These are phyloP conservation scores for Fraxinus baroniana DNA, from an alignment of 305 asterid species.

Conservation along the genomic window DNA sequence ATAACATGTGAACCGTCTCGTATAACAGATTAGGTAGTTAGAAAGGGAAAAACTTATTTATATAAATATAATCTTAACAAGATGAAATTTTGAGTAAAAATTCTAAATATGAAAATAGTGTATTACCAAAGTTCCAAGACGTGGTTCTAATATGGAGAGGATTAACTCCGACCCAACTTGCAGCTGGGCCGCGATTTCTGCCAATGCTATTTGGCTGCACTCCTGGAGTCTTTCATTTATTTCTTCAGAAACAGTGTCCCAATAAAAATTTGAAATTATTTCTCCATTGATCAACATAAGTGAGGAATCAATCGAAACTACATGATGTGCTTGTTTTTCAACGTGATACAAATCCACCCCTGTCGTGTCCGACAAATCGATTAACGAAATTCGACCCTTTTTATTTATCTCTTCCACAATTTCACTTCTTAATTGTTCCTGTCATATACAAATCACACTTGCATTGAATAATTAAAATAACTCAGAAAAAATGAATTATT, in stretches of 20 bases:
- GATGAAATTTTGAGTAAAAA: neutral
- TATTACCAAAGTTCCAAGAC: conserved; percentile 80
- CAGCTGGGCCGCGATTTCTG: conserved; percentile 89
- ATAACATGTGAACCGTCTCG: neutral
- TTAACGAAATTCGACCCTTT: conserved; percentile 79
- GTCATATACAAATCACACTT: conserved; percentile 21
- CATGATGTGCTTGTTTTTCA: conserved; percentile 71
- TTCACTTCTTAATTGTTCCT: conserved; percentile 92
- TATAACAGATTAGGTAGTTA: neutral
- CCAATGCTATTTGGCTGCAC: conserved; percentile 90
- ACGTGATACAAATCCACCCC: conserved; percentile 89
- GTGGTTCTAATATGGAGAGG: conserved; percentile 74
- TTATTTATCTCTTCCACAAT: conserved; percentile 58
- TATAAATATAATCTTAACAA: neutral
- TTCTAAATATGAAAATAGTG: neutral
- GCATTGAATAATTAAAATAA: conserved; percentile 15
- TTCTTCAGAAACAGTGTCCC: conserved; percentile 89
- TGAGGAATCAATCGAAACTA: conserved; percentile 63
- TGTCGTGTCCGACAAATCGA: conserved; percentile 74
- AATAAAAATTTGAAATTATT: conserved; percentile 70
- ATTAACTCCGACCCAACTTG: conserved; percentile 88
- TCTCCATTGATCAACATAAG: conserved; percentile 90
- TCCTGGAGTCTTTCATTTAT: conserved; percentile 94
- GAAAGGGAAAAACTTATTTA: neutral
- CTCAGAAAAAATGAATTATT: neutral